phyloP scores from a whole-genome alignment of 257 asterid species.

The Echium plantagineum region DNA sequence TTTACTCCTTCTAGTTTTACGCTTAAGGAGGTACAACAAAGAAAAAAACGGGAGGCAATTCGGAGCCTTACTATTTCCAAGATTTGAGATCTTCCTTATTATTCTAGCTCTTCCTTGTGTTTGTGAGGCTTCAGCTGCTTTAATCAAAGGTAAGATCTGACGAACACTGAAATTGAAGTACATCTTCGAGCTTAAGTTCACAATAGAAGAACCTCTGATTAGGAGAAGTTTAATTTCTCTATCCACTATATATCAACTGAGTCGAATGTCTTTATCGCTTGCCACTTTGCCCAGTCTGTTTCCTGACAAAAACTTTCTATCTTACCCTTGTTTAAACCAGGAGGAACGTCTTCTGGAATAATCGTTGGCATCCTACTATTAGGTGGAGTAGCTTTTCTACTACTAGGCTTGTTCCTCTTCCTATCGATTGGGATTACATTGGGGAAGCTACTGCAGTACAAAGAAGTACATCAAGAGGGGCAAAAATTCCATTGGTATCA shows the following conservation, averaged over 20 bases:
- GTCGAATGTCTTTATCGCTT: neutral
- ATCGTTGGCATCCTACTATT: conserved; percentile 46
- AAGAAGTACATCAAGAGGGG: conserved; percentile 79
- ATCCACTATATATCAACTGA: neutral
- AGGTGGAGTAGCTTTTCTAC: conserved; percentile 49
- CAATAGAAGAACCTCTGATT: neutral
- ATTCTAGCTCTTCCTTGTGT: conserved; percentile 70
- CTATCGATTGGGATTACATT: conserved; percentile 69
- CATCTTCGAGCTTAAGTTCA: neutral
- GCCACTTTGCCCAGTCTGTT: neutral
- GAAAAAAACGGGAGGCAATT: conserved; percentile 32
- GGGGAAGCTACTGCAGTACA: conserved; percentile 82
- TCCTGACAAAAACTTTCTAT: neutral
- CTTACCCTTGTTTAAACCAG: conserved; percentile 24
- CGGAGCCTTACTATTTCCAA: conserved; percentile 61
- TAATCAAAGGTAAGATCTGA: conserved; percentile 45
- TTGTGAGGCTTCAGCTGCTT: conserved; percentile 57
- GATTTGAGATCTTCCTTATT: conserved; percentile 70
- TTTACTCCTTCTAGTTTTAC: conserved; percentile 36
- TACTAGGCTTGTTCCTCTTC: conserved; percentile 48
- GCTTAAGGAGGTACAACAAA: conserved; percentile 29
- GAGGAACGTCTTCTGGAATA: conserved; percentile 59
- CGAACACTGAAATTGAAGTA: neutral
- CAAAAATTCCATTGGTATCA: conserved; percentile 74
- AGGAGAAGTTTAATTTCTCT: neutral